Base-by-base conservation (phyloP, 2,329 filamentous ascomycete species). In the Alternaria alternata region DNA sequence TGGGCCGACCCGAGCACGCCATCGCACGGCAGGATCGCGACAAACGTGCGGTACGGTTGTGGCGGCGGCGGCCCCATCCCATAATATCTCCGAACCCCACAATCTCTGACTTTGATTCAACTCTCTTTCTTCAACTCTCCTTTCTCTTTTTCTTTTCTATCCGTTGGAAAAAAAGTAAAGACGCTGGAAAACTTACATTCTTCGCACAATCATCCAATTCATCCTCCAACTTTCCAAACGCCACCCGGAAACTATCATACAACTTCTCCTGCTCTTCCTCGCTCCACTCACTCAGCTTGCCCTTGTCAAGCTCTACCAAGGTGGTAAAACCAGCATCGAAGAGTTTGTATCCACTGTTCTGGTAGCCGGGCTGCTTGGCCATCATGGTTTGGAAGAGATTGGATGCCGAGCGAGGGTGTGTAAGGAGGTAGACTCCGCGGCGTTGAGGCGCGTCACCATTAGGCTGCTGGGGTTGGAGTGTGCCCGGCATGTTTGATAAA, bases 301-400 rank as follows among this genome's bases (percentile, higher is more conserved):
- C 66, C n/a, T 53, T 57, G 0, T 59, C 43, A 2, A 69, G 22
- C 26, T 59, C 38, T 8, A 4, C 3, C 24, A 67, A 4, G 5
- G 46, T 34, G 1, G 46, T 44, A 14, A 66, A 64, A 2, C 43
- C 59, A 22, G 59, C 57, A 1, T 63, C 57, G 22, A 67, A 67
- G 12, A 69, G 38, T 14, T 66, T 64, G 46, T 69, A 67, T 12
- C 61, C 53, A 0, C 59, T 64, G 22, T 46, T 58, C 57, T 66
- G 63, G 41, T 61, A 64, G 18, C 59, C 57, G 1, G 65, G 63
- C 39, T 66, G 63, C 42, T 64, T 64, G n/a, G 61, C 38, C 66
- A 69, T 63, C 65, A 66, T 69, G 3, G 57, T 66, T 41, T 66
- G 65, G 52, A 69, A 69, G 38, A 67, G 34, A 36, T 67, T 67